phyloP scores from a whole-genome alignment of 441 rosid species.

The Viola pubescens region DNA sequence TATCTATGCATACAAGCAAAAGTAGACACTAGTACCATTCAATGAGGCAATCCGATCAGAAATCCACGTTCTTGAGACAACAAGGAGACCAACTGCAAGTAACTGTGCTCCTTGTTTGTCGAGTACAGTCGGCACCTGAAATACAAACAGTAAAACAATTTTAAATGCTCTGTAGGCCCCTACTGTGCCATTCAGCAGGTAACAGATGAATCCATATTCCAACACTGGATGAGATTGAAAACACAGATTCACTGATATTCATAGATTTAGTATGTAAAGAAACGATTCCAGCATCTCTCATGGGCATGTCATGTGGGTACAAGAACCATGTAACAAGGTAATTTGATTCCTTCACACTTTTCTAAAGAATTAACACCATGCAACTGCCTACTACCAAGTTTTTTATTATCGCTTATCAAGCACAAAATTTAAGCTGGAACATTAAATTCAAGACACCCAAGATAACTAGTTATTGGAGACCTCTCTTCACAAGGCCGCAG shows the following conservation, averaged over 20 bases:
- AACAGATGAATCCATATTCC: background rate
- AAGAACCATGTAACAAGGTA: too few relatives aligned
- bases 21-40: conserved; percentile 49
- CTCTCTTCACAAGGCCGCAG: background rate
- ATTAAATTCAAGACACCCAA: background rate
- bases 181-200: too few relatives aligned
- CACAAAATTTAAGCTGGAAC: background rate
- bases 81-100: conserved; percentile 80
- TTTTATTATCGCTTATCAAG: background rate
- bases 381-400: too few relatives aligned
- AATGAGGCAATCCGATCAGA: conserved; percentile 96
- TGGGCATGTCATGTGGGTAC: too few relatives aligned
- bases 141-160: conserved; percentile 1
- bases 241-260: background rate
- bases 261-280: background rate
- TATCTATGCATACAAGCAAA: conserved; percentile 10
- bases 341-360: too few relatives aligned
- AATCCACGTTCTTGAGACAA: conserved; percentile 87
- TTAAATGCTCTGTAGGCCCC: background rate
- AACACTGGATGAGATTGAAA: background rate
- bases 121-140: conserved; percentile 78
- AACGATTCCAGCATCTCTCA: too few relatives aligned
- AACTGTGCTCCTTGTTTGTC: conserved; percentile 95
- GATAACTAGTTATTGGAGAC: background rate
- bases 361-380: too few relatives aligned